Base-by-base conservation (phyloP, 495 filamentous ascomycete genomes). In the Hypomontagnella submonticulosa region DNA sequence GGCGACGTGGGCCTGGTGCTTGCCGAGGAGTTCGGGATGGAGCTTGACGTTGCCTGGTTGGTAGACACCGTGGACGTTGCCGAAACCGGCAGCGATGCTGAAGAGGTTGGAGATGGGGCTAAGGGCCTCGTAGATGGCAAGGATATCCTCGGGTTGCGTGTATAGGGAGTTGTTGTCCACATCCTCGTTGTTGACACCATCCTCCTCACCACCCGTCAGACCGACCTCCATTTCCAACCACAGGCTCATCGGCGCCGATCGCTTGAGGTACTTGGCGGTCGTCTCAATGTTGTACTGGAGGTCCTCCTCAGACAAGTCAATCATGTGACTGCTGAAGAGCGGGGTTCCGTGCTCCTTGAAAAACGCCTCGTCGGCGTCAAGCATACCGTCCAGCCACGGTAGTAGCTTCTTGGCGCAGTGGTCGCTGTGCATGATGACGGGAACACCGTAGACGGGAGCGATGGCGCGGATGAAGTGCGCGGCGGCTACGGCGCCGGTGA, bases 161-260 rank as follows among this genome's bases (percentile, higher is more conserved):
- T 98, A 98, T 51, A 98, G 87, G 59, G 91, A 88, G 82, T 89
- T 90, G 86, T 98, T 98, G 85, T 98, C 95, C 53, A 97, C 90
- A 63, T 83, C 83, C 73, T 89, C 86, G 79, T 92, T 92, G 82
- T 97, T 89, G 48, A 92, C 90, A 78, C 94, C 93, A 65, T 97
- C 95, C 76, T 97, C 93, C 82, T 97, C 93, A 76, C 93, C 93
- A 81, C 93, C 93, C 67, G 92, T 95, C 76, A 95, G 92, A 73
- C 92, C 93, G 70, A 96, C 93, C 81, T 93, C 91, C 95, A 98
- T 99, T 85, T 99, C 95, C 54, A 99, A 86, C 91, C 92, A 99
- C 77, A 97, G 92, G 83, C 96, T 97, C 92, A 97, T 90, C 55
- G 93, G 92, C 37, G 91, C 90, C 64, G 88, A 90, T 63, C 93